Evolutionary conservation across 2,329 filamentous ascomycete species (phyloP).

Genomic region (Botrytis pseudocinerea): DNA sequence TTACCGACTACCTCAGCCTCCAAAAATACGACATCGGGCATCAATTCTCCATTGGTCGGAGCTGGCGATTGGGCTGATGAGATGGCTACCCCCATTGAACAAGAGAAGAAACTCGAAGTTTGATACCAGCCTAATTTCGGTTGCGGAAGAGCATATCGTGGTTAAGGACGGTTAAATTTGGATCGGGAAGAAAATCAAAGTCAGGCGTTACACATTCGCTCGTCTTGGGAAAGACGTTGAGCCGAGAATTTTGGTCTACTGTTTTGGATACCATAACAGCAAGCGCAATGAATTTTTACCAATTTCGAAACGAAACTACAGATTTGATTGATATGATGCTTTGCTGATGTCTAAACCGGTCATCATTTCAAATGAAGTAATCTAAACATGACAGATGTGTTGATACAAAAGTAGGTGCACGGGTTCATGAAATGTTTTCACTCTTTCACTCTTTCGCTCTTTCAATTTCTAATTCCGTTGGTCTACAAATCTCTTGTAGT

Average conservation of each 20-base stretch:
- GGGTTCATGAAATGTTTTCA: not conserved
- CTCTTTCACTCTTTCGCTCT: not conserved
- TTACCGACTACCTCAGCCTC: constrained; percentile 22
- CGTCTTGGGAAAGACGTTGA: constrained; percentile 10
- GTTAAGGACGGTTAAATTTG: not conserved
- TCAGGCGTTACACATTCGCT: constrained; percentile 2
- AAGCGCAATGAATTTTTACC: not conserved
- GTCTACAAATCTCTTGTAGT: not conserved
- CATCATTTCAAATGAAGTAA: not conserved
- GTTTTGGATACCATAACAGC: constrained; percentile 5
- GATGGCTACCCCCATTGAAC: constrained; percentile 37
- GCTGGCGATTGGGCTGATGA: constrained; percentile 38
- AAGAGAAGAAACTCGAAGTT: constrained; percentile 28
- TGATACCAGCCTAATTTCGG: not conserved
- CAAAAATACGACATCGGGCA: constrained; percentile 23
- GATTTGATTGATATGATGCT: not conserved
- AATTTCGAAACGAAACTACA: not conserved
- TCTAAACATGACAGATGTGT: not conserved
- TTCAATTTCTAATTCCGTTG: not conserved
- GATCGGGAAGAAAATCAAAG: not conserved
- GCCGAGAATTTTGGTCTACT: not conserved
- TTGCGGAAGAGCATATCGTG: not conserved
- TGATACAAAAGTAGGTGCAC: not conserved
- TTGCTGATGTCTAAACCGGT: not conserved
- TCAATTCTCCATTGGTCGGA: constrained; percentile 23